Conservation (phyloP, 139 green algal genomes). For the Coccomyxa sp. region DNA sequence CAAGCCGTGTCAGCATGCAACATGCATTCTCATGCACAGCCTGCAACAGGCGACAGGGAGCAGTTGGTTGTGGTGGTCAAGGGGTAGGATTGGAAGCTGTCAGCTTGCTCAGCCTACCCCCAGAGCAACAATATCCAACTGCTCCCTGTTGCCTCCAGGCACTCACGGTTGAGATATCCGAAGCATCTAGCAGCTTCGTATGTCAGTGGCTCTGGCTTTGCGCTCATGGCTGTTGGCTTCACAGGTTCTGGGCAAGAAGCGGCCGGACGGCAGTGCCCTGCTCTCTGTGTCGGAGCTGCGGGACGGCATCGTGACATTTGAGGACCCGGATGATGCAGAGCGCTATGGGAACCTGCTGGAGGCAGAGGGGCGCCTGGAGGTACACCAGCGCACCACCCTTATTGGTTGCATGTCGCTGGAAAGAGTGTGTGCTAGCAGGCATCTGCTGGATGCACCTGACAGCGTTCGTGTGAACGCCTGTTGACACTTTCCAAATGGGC, state of each 20-base stretch:
- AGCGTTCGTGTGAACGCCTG: not conserved
- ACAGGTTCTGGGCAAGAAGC: not conserved
- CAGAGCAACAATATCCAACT: too few species aligned
- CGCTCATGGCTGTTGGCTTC: too few species aligned
- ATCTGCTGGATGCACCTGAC: not conserved
- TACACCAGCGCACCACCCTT: not conserved
- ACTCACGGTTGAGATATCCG: not conserved
- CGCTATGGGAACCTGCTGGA: not conserved
- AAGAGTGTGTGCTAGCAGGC: not conserved
- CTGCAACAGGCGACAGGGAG: not conserved
- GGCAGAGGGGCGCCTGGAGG: not conserved
- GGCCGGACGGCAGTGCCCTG: not conserved
- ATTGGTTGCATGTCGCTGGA: not conserved
- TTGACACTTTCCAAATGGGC: not conserved
- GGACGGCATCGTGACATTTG: slow-evolving; percentile 5
- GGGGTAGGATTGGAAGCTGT: not conserved
- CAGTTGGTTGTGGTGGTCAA: not conserved
- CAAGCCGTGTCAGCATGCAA: not conserved
- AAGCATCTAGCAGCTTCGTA: too few species aligned
- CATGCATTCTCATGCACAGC: not conserved
- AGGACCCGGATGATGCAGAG: not conserved
- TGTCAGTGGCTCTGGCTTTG: too few species aligned
- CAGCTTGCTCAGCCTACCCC: not conserved
- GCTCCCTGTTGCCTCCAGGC: not conserved
- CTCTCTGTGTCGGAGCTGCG: not conserved